Evolutionary conservation across 352 stramenopile species (phyloP), one percentile per base, ranked within the genome.

Genomic region (Pythium rishiriense): DNA sequence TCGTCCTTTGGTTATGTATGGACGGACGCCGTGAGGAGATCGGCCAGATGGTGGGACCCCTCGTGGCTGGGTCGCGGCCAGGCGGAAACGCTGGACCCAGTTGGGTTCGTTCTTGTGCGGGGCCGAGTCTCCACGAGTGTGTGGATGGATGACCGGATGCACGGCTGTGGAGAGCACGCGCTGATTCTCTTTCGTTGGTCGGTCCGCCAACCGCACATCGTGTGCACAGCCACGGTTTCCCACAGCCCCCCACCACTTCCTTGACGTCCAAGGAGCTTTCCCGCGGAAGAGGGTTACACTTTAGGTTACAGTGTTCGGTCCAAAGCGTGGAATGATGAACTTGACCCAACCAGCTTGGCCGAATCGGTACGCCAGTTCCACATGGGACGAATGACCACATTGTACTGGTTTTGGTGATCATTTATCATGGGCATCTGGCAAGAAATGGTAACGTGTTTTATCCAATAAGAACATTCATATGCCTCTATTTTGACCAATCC

Each of bases 1-100:
- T 43, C 37, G 37, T 43, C 37, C n/a, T 39, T 43, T 43, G 37
- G 37, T n/a, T n/a, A n/a, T n/a, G n/a, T 43, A 43, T 43, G 37
- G 37, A 43, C 37, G 37, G 37, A 43, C 37, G 37, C 6, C 8
- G 37, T 43, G 37, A 43, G 14, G 37, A n/a, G 37, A 43, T 4
- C 15, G 9, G 37, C 37, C 37, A 43, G 37, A 43, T 43, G 37
- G 37, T 43, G 37, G 37, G 14, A n/a, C n/a, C n/a, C 12, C 37
- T 43, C 37, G 37, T 43, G 37, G 37, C n/a, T 43, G 37, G 37
- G 37, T 43, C n/a, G 37, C 37, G 37, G 37, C 37, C 37, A 43
- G 3, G 37, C 37, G 37, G n/a, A 21, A 43, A 43, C 14, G 37
- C n/a, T 43, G 37, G 37, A n/a, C 37, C 37, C 37, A 43, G 37